Evolutionary conservation across 176 grass and related monocot genomes (phyloP).

Genomic region (maize (Zea mays)): Zm-B73-REFERENCE-NAM-5.0 NC_050104.1:118638001-118638500

Average conservation of each 20-base stretch:
- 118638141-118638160: too few relatives aligned
- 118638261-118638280: too few relatives aligned
- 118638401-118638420: background rate
- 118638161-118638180: too few relatives aligned
- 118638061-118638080: background rate
- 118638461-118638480: background rate
- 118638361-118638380: background rate
- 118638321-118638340: background rate
- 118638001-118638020: background rate
- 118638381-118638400: conserved; percentile 1
- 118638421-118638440: conserved; percentile 6
- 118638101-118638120: too few relatives aligned
- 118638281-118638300: background rate
- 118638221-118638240: too few relatives aligned
- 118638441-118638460: background rate
- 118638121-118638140: too few relatives aligned
- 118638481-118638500: background rate
- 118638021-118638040: background rate
- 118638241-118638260: background rate
- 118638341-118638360: background rate
- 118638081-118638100: background rate
- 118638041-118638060: background rate
- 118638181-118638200: background rate
- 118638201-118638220: background rate
- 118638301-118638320: background rate